These are phyloP conservation scores for Amaranthus cruentus DNA, from an alignment of 148 eudicot species.

Conservation along the genomic window DNA sequence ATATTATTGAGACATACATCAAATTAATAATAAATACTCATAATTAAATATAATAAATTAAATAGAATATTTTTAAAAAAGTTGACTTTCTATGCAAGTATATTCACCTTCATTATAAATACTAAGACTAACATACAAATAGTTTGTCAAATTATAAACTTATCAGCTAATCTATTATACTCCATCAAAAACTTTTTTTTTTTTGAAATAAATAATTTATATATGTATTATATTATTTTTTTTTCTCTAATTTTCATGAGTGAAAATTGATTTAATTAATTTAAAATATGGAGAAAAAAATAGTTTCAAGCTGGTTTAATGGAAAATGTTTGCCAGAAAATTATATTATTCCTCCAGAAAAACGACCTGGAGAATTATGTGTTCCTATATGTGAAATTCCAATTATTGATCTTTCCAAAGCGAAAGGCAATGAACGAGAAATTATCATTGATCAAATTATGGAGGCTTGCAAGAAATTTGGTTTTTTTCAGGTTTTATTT, in stretches of 20 bases:
- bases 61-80: slow-evolving; percentile 11
- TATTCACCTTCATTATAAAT: slow-evolving; percentile 1
- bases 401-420: slow-evolving; percentile 35
- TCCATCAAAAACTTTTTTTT: not conserved
- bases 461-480: slow-evolving; percentile 40
- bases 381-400: slow-evolving; percentile 36
- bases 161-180: too few species aligned
- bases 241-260: not conserved
- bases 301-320: slow-evolving; percentile 41
- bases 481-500: slow-evolving; percentile 55
- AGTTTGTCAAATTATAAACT: too few species aligned
- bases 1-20: not conserved
- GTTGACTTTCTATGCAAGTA: slow-evolving; percentile 14
- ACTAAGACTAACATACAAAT: not conserved
- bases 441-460: slow-evolving; percentile 26
- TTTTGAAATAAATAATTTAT: not conserved
- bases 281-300: slow-evolving; percentile 28
- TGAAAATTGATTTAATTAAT: not conserved
- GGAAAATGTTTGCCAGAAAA: slow-evolving; percentile 38
- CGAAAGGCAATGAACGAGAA: slow-evolving; percentile 12
- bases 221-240: not conserved
- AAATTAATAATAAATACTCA: not conserved
- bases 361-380: slow-evolving; percentile 39
- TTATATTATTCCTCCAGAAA: slow-evolving; percentile 44
- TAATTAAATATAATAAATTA: not conserved